Base-by-base conservation (phyloP, 495 filamentous ascomycete species). In the Rostrohypoxylon terebratum region DNA sequence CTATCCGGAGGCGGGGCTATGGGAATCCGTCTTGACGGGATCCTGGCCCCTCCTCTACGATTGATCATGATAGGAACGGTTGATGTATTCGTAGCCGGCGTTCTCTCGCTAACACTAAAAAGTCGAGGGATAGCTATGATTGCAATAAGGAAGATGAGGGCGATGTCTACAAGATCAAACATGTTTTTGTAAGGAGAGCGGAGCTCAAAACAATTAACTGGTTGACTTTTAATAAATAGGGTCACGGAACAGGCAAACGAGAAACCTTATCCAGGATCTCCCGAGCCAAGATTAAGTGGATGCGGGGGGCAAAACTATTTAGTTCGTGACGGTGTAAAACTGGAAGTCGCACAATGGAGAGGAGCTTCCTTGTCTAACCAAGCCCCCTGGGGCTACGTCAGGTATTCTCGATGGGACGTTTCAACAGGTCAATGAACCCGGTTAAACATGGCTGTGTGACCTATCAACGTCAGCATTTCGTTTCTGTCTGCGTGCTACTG, bases 1-100 rank as follows among this genome's bases (percentile, higher is more conserved):
- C 38, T 25, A 55, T 54, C 21, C 14, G 63, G 62, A 28, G 53
- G 58, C 31, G 58, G 53, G 23, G 44, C 21, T 38, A 66, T 13
- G 38, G 60, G 62, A 16, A 16, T 51, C 61, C 63, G 66, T 23
- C 74, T 47, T 28, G 36, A 40, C 57, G 76, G 68, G 31, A 69
- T 53, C 25, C 48, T 68, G 40, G 23, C 71, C 60, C 61, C 57
- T 71, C 63, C 63, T 69, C 58, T 57, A 34, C 38, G 75, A 25
- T 66, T 61, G 1, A 76, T 68, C 66, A 76, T 73, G 28, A 28
- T 59, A 44, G 65, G 69, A 7, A 21, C 11, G 25, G 2, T 34
- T 45, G 55, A 34, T 47, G 60, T 45, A 6, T 40, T 48, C n/a
- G 16, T 42, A 38, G 13, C n/a, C n/a, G n/a, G n/a, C n/a, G n/a